Evolutionary conservation across 1,284 basidiomycete genomes (phyloP).

Genomic region (Cutaneotrichosporon mucoides): DNA sequence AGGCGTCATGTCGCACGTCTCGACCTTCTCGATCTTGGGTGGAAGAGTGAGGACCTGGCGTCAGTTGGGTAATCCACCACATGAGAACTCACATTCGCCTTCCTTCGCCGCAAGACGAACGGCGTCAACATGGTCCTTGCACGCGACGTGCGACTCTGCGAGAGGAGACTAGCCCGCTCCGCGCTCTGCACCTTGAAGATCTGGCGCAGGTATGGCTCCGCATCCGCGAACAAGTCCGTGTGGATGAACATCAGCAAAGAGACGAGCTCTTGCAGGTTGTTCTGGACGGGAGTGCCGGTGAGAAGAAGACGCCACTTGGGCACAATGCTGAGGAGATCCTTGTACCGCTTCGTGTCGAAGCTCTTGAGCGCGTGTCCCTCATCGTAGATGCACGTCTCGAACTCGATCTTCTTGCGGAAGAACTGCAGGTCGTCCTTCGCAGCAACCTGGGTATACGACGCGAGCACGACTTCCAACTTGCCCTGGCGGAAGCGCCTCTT

Average conservation of each 20-base stretch:
- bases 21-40: slow-evolving; percentile 83
- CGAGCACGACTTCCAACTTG: slow-evolving; percentile 89
- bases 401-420: slow-evolving; percentile 76
- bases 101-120: slow-evolving; percentile 91
- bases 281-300: slow-evolving; percentile 89
- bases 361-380: slow-evolving; percentile 97
- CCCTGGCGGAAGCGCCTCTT: slow-evolving; percentile 57
- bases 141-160: slow-evolving; percentile 82
- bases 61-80: not conserved
- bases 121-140: slow-evolving; percentile 99
- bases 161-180: slow-evolving; percentile 67
- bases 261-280: slow-evolving; percentile 82
- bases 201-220: slow-evolving; percentile 71
- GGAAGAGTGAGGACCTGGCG: slow-evolving; percentile 81
- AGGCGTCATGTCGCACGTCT: slow-evolving; percentile 89
- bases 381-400: slow-evolving; percentile 92
- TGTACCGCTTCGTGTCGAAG: slow-evolving; percentile 91
- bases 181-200: slow-evolving; percentile 92
- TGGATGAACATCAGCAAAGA: slow-evolving; percentile 98
- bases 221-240: slow-evolving; percentile 78
- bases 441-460: slow-evolving; percentile 92
- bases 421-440: slow-evolving; percentile 85
- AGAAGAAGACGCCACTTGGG: slow-evolving; percentile 87
- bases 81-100: slow-evolving; percentile 65
- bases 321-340: slow-evolving; percentile 76